phyloP scores from a whole-genome alignment of 768 basidiomycete genomes.

The Coprinopsis sp. region DNA sequence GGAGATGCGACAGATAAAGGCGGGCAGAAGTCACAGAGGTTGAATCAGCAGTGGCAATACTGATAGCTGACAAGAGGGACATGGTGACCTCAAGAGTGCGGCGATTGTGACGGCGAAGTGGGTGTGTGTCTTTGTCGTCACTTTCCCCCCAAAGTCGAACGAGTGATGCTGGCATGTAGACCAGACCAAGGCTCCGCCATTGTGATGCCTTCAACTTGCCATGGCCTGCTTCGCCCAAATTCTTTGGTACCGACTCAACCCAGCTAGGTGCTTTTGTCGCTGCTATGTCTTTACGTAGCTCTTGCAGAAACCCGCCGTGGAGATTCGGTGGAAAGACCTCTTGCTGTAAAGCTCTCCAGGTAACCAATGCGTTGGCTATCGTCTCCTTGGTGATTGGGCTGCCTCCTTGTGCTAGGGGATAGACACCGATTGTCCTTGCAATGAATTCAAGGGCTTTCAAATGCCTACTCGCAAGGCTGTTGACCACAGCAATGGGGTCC shows the following conservation, averaged over 20 bases:
- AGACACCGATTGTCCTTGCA: neutral
- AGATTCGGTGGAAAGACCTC: conserved; percentile 4
- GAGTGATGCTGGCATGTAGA: conserved; percentile 30
- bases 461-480: neutral
- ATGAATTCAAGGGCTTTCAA: neutral
- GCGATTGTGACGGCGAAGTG: conserved; percentile 18
- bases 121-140: conserved; percentile 5
- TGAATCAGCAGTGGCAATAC: conserved; percentile 19
- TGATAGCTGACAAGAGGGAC: conserved; percentile 15
- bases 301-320: conserved; percentile 12
- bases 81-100: conserved; percentile 21
- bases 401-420: neutral
- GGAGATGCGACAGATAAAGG: conserved; percentile 14
- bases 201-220: conserved; percentile 31
- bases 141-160: conserved; percentile 27
- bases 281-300: conserved; percentile 20
- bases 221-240: conserved; percentile 17
- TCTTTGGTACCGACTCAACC: conserved; percentile 17
- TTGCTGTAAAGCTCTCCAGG: neutral
- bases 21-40: conserved; percentile 8
- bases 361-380: neutral
- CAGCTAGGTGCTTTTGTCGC: conserved; percentile 21
- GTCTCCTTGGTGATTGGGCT: neutral
- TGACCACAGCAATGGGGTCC: neutral
- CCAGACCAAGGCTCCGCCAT: conserved; percentile 30